Evolutionary conservation across 2,329 filamentous ascomycete genomes (phyloP).

Genomic region (Pseudopithomyces chartarum): DNA sequence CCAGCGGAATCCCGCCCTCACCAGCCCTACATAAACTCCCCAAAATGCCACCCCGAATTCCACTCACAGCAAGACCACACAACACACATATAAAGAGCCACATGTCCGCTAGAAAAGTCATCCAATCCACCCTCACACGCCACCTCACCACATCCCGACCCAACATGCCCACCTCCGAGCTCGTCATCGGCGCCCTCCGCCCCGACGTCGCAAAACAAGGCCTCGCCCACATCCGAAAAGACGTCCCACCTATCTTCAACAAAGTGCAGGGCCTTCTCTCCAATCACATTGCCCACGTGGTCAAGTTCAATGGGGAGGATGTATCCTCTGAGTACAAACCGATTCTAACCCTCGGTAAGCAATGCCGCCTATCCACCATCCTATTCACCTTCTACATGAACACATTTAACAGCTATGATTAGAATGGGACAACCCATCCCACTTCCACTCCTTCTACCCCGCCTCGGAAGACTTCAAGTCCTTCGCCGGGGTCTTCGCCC

Average conservation of each 20-base stretch:
- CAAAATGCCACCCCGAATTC: background rate
- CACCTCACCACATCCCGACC: background rate
- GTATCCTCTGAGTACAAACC: background rate
- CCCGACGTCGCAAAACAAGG: background rate
- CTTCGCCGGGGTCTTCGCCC: background rate
- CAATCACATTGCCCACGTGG: background rate
- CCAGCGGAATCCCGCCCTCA: background rate
- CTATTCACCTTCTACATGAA: background rate
- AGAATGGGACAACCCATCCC: background rate
- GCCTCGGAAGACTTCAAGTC: background rate
- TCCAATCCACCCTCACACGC: background rate
- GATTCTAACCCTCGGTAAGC: background rate
- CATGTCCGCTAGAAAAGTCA: too few species aligned
- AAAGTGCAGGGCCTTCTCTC: background rate
- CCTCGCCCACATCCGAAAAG: background rate
- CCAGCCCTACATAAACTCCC: background rate
- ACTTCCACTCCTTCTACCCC: constrained; percentile 1
- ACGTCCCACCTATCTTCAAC: background rate
- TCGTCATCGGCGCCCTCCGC: background rate
- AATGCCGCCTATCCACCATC: background rate
- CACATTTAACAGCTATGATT: background rate
- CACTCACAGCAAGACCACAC: too few species aligned
- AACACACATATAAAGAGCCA: background rate
- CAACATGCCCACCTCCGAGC: constrained; percentile 2
- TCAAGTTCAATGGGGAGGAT: constrained; percentile 1